Evolutionary conservation across 768 basidiomycete genomes (phyloP), one percentile per base, ranked within the genome.

Genomic region (Albatrellus ellisii): DNA sequence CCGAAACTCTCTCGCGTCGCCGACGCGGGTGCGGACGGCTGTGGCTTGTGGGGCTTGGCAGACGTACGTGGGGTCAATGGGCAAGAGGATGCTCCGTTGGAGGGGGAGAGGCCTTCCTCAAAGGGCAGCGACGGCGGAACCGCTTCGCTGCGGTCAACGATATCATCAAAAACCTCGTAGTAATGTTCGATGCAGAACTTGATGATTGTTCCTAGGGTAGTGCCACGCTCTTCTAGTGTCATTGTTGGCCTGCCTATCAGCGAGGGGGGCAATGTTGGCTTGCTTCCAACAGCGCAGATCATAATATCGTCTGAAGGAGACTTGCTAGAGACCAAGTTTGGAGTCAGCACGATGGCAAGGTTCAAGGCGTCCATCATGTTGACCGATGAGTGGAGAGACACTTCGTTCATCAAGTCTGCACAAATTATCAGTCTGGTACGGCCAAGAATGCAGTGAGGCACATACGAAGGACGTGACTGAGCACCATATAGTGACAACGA

Each of bases 281-380:
- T 67, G 5, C 69, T 68, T 0, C 75, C 68, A 20, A 87, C 67
- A 12, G 65, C 60, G 52, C 81, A 86, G 69, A 89, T 79, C 66
- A 69, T 63, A 38, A 87, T 79, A 52, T 89, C 87, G 22, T 69
- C 70, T 41, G 74, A 60, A 12, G 79, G 77, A 50, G 72, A 86
- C 5, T 74, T 56, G 46, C 84, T 64, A 45, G 75, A 75, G 43
- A 88, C 72, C 36, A 90, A 73, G 51, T 89, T 91, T 6, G 88
- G 88, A 43, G 69, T 72, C 26, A 90, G 62, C 11, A 88, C 84
- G 42, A 90, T 66, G 9, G 86, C 69, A 31, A 90, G 77, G 53
- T 91, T 91, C 47, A 77, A 70, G 9, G 85, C 81, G 51, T 83
- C 79, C 88, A 91, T 91, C 26, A 71, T 67, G 53, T 90, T 90